Conservation (phyloP, 2,329 filamentous ascomycete species). For the Calonectria henricotiae region DNA sequence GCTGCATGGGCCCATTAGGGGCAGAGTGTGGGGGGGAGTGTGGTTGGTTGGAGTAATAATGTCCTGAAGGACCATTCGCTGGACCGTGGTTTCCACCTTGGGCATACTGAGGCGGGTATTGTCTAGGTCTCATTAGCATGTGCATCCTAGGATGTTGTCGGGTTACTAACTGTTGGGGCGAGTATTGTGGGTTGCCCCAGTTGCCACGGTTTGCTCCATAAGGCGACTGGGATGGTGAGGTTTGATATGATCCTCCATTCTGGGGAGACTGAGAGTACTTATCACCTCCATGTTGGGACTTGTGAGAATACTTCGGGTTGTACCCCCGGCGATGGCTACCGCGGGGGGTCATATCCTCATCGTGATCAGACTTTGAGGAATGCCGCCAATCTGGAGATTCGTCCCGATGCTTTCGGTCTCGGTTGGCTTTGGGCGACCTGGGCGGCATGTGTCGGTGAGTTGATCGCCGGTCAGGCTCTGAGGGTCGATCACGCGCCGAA, state of each 20-base stretch:
- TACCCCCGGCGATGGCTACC: constrained; percentile 63
- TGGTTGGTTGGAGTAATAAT: constrained; percentile 67
- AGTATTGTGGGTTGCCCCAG: constrained; percentile 60
- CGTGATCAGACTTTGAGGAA: constrained; percentile 67
- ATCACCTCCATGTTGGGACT: constrained; percentile 59
- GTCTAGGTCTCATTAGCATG: constrained; percentile 60
- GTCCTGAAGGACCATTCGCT: constrained; percentile 68
- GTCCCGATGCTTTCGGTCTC: constrained; percentile 53
- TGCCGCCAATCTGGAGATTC: constrained; percentile 54
- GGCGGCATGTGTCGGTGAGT: constrained; percentile 48
- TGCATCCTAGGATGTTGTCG: neutral
- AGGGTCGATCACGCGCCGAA: constrained; percentile 35
- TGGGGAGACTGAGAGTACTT: constrained; percentile 63
- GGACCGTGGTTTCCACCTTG: constrained; percentile 67
- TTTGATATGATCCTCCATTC: constrained; percentile 63
- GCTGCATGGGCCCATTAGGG: constrained; percentile 72
- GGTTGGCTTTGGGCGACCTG: constrained; percentile 52
- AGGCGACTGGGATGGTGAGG: constrained; percentile 64
- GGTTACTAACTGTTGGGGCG: constrained; percentile 62
- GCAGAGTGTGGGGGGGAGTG: constrained; percentile 71
- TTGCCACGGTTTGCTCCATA: constrained; percentile 60
- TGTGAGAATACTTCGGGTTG: constrained; percentile 59
- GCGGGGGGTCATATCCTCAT: constrained; percentile 67
- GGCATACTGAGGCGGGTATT: constrained; percentile 75
- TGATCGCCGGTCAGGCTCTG: constrained; percentile 47